Percentiles rank a stretch among this genome's conserved stretches.
Evolutionary conservation across 495 filamentous ascomycete genomes (phyloP).

Genomic region (Penicillium robsamsonii): DNA sequence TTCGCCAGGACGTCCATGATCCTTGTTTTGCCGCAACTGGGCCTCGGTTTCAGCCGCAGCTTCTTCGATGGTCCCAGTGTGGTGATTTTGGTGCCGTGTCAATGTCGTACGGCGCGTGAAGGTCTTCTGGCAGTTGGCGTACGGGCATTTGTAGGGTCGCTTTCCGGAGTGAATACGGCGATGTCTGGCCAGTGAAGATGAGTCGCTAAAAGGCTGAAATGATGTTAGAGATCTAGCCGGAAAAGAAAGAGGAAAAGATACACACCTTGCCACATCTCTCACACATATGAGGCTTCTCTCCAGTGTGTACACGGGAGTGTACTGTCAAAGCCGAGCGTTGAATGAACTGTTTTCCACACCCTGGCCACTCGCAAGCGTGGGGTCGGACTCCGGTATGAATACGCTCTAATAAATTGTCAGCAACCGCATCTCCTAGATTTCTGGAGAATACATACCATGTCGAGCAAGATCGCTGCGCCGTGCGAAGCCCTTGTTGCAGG

Average conservation of each 20-base stretch:
- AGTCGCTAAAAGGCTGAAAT: slow-evolving; percentile 93
- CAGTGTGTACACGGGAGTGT: slow-evolving; percentile 91
- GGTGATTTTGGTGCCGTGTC: slow-evolving; percentile 93
- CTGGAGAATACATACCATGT: slow-evolving; percentile 65
- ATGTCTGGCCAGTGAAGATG: slow-evolving; percentile 90
- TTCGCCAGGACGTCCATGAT: slow-evolving; percentile 65
- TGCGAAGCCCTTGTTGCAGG: slow-evolving; percentile 89
- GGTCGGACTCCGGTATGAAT: slow-evolving; percentile 92
- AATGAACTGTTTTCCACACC: slow-evolving; percentile 94
- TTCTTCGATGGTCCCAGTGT: slow-evolving; percentile 93
- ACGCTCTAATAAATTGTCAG: slow-evolving; percentile 62
- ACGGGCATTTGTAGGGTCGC: slow-evolving; percentile 95
- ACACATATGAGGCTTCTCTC: slow-evolving; percentile 98
- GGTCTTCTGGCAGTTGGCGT: slow-evolving; percentile 96
- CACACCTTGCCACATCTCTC: slow-evolving; percentile 93
- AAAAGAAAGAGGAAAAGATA: background rate
- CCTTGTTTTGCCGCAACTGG: slow-evolving; percentile 60
- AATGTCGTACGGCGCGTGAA: slow-evolving; percentile 94
- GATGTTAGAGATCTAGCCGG: slow-evolving; percentile 8
- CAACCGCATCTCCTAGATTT: slow-evolving; percentile 10
- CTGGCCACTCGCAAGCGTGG: slow-evolving; percentile 86
- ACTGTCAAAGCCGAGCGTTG: slow-evolving; percentile 97
- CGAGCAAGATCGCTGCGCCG: slow-evolving; percentile 90
- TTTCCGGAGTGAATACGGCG: slow-evolving; percentile 94
- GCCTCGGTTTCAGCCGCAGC: slow-evolving; percentile 86